Base-by-base conservation (phyloP, 2,329 filamentous ascomycete genomes). In the Aspergillus luchuensis region DNA sequence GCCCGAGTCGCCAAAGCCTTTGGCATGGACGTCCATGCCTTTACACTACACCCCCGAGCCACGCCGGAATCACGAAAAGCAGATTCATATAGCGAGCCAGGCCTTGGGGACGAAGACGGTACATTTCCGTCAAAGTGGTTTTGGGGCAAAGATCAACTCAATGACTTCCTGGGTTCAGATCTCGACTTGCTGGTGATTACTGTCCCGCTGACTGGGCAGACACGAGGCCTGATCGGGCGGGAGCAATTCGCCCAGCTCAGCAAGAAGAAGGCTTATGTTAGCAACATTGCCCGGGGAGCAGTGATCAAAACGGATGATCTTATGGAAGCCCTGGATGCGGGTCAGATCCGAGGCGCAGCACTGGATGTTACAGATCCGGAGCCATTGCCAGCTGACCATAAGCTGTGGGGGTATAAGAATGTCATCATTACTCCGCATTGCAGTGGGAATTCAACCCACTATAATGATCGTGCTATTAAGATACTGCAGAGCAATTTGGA, bases 381-480 rank as follows among this genome's bases (percentile, higher is more conserved):
- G 25, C 51, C 57, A 33, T 5, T 59, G 21, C 33, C 43, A 13
- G 51, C 39, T 10, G 25, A 11, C n/a, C 43, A 50, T 49, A 19
- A 17, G n/a, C 28, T 52, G 13, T 47, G 45, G 51, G 41, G 38
- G 11, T 55, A 49, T 11, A 60, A 38, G 15, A 56, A 56, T 51
- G 57, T 45, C 13, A 49, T 59, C 36, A 49, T 59, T 39, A 56
- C 51, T n/a, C 57, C 57, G n/a, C 30, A 56, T 50, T 39, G 30
- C 10, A 49, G 57, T 15, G 57, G 43, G 2, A 55, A 56, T 17
- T 56, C 51, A 6, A 50, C 51, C 36, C 52, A 56, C 17, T 56
- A 59, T 23, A 56, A 38, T 15, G 36, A 50, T 23, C 45, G 51
- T 17, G 52, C 45, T 2, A 17, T 53, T 1, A 59, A 49, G 43